phyloP scores from a whole-genome alignment of 2,329 filamentous ascomycete species.

The Diaporthe citrichinensis region DNA sequence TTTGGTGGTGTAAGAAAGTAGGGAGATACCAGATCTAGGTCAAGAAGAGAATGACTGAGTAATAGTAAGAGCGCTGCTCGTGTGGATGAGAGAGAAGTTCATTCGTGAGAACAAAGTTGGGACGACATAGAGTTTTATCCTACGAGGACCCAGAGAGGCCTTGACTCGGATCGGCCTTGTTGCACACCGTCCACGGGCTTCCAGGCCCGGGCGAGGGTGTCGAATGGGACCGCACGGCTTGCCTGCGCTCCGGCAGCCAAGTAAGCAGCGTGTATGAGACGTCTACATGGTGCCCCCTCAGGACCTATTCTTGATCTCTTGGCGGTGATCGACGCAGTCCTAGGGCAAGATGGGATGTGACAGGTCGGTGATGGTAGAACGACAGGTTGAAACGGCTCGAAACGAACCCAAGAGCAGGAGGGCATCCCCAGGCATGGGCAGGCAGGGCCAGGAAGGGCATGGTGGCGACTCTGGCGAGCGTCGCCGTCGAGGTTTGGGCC shows the following conservation, averaged over 20 bases:
- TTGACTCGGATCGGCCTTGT: constrained; percentile 30
- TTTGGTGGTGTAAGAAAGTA: background rate
- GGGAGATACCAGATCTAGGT: constrained; percentile 37
- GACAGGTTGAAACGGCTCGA: constrained; percentile 33
- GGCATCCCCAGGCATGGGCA: background rate
- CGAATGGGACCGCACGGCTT: constrained; percentile 36
- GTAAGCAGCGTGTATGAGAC: constrained; percentile 36
- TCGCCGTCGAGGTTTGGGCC: background rate
- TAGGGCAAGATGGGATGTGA: constrained; percentile 30
- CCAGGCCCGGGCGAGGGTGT: background rate
- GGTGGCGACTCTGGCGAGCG: background rate
- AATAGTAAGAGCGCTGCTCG: constrained; percentile 34
- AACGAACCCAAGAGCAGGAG: constrained; percentile 30
- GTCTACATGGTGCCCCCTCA: constrained; percentile 6
- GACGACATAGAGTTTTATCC: constrained; percentile 34
- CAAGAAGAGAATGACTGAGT: constrained; percentile 35
- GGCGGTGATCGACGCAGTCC: constrained; percentile 34
- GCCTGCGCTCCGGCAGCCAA: constrained; percentile 38
- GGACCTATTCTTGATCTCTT: constrained; percentile 39
- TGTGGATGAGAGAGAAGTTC: constrained; percentile 6
- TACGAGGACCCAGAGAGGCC: background rate
- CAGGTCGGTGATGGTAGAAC: constrained; percentile 8
- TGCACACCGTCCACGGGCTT: background rate
- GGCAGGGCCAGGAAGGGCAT: background rate
- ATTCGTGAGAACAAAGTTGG: constrained; percentile 28